Evolutionary conservation across 139 green algal genomes (phyloP).

Genomic region (Penium margaritaceum): DNA sequence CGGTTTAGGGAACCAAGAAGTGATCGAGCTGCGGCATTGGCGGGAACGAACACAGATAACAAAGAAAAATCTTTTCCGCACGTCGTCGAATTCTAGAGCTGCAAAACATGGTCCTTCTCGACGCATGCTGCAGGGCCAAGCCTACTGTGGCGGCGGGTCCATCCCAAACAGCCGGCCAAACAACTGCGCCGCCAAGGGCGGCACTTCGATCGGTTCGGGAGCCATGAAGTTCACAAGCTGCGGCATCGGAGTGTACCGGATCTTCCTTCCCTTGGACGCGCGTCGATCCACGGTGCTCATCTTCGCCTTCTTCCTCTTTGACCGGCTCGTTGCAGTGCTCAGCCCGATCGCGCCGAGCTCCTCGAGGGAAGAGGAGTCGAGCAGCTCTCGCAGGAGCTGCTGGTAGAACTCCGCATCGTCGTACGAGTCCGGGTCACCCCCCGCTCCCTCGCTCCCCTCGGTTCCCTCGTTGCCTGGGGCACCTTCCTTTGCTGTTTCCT

Average conservation of each 20-base stretch:
- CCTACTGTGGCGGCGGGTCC: too few species aligned
- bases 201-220: conserved; percentile 9
- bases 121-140: too few species aligned
- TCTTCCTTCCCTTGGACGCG: conserved; percentile 80
- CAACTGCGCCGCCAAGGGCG: conserved; percentile 11
- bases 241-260: conserved; percentile 70
- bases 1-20: too few species aligned
- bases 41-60: too few species aligned
- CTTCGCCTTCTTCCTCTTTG: conserved; percentile 68
- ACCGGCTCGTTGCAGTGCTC: conserved; percentile 5
- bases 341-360: neutral
- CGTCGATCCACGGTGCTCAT: conserved; percentile 76
- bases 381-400: conserved; percentile 80
- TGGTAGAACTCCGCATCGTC: conserved; percentile 88
- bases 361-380: conserved; percentile 54
- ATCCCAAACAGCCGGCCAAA: conserved; percentile 22
- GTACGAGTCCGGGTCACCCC: conserved; percentile 64
- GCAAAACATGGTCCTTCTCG: too few species aligned
- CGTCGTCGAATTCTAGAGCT: too few species aligned
- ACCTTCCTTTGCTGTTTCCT: too few species aligned
- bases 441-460: too few species aligned
- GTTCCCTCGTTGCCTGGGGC: too few species aligned
- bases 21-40: too few species aligned
- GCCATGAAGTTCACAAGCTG: conserved; percentile 31
- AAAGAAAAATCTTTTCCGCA: too few species aligned